Percentiles rank a stretch among this genome's conserved stretches.
Conservation (phyloP, 192 early-diverging fungal species). For the Coemansia guatemalensis region DNA sequence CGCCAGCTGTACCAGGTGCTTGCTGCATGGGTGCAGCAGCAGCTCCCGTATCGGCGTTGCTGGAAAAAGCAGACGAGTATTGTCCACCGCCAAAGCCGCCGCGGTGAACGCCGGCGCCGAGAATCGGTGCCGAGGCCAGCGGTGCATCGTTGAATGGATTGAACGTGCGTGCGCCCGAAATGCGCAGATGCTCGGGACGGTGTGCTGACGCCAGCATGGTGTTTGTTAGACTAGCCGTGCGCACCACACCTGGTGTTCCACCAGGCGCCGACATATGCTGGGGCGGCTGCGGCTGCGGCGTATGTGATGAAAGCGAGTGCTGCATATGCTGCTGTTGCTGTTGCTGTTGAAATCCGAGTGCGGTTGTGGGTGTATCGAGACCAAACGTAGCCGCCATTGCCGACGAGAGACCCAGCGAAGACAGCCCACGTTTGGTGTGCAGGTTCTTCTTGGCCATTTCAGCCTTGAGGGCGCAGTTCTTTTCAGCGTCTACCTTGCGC, state of each 20-base stretch:
- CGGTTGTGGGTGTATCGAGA: conserved; percentile 34
- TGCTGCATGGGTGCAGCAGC: conserved; percentile 13
- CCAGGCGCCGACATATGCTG: conserved; percentile 11
- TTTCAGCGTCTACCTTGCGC: conserved; percentile 86
- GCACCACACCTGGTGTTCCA: conserved; percentile 12
- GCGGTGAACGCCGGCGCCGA: conserved; percentile 37
- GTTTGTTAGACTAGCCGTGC: conserved; percentile 40
- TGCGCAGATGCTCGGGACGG: conserved; percentile 50
- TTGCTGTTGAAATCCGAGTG: conserved; percentile 24
- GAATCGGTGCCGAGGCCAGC: conserved; percentile 51
- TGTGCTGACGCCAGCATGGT: conserved; percentile 35
- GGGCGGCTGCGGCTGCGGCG: conserved; percentile 9
- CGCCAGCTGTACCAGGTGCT: conserved; percentile 35
- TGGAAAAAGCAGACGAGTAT: conserved; percentile 42
- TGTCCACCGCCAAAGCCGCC: conserved; percentile 21
- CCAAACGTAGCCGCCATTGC: conserved; percentile 45
- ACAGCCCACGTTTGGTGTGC: conserved; percentile 83
- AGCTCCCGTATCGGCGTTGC: conserved; percentile 21
- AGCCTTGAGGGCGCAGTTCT: conserved; percentile 86
- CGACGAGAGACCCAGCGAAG: conserved; percentile 42
- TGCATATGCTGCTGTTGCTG: conserved; percentile 19
- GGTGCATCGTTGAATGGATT: conserved; percentile 51
- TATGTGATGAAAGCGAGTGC: conserved; percentile 7
- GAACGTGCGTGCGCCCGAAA: conserved; percentile 44
- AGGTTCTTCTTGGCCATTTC: conserved; percentile 99